Evolutionary conservation across 176 grass and related monocot genomes (phyloP), one percentile per base, ranked within the genome.

Genomic region (Thinopyrum elongatum): DNA sequence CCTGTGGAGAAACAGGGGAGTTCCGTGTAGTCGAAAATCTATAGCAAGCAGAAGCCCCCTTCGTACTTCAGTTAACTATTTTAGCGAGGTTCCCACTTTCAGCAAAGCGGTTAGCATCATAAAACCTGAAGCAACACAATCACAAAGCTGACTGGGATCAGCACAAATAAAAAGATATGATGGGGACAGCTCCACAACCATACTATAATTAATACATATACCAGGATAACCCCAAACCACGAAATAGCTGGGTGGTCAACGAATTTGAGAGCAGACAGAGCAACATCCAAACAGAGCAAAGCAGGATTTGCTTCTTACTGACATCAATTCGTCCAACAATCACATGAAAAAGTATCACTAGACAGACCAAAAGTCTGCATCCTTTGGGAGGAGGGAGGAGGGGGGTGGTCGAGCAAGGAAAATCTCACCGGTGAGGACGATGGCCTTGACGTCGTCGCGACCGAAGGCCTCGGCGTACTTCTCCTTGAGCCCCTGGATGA

Each of bases 391-490:
- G 8, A 38, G 13, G 8, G 2, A 58, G 25, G 3, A 2, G 65
- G 35, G 0, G 4, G 15, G 0, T 3, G 23, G 62, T 35, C 8
- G n/a, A 5, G 17, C 10, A 19, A 4, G 36, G 5, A 3, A 80
- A 70, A 61, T 61, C 90, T 88, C 53, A 99, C 92, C 97, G 2
- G 90, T 99, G 76, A 99, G 92, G 58, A 96, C 97, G 77, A 99
- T 85, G 49, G 97, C 97, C 88, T 96, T 96, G 69, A 99, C 90
- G 76, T 99, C 94, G 79, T 84, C 80, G 28, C 90, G 88, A 25
- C 51, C 73, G 62, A 91, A 82, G 30, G 92, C 97, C 80, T 96
- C 94, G 3, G 80, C 28, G 71, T 99, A 96, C 75, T 91, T 96
- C 30, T 99, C 92, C 88, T 99, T 96, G 65, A 99, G 79, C 53